Conservation (phyloP, 768 basidiomycete genomes). For the Tulasnella sp. region DNA sequence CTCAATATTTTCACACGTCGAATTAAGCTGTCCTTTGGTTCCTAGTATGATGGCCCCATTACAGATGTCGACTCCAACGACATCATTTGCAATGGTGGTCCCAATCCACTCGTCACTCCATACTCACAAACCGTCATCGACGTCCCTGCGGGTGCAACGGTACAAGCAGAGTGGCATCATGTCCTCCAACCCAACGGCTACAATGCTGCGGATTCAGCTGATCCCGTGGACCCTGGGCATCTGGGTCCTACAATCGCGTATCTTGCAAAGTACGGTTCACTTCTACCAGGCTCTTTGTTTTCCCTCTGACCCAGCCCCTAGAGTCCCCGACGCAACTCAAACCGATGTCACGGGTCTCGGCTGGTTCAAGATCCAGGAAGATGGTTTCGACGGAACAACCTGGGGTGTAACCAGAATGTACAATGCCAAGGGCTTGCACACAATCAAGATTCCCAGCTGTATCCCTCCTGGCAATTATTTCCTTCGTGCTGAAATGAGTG, state of each 20-base stretch:
- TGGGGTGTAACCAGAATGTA: slow-evolving; percentile 52
- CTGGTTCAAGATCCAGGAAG: slow-evolving; percentile 57
- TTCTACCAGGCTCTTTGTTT: background rate
- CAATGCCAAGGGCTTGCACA: slow-evolving; percentile 50
- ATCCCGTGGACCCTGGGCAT: slow-evolving; percentile 42
- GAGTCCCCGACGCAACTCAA: slow-evolving; percentile 48
- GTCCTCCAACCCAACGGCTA: slow-evolving; percentile 47
- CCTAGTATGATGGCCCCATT: slow-evolving; percentile 46
- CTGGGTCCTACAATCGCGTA: slow-evolving; percentile 54
- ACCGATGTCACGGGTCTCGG: slow-evolving; percentile 44
- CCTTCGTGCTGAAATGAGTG: slow-evolving; percentile 46
- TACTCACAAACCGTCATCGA: slow-evolving; percentile 43
- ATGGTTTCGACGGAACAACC: slow-evolving; percentile 28
- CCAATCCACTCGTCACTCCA: slow-evolving; percentile 46
- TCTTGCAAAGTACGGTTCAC: slow-evolving; percentile 41
- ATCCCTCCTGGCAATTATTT: slow-evolving; percentile 51
- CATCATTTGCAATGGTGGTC: slow-evolving; percentile 58
- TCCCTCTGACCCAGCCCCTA: background rate
- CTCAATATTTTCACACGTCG: background rate
- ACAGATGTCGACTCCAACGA: slow-evolving; percentile 55
- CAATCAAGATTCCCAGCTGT: slow-evolving; percentile 49
- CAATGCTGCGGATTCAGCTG: slow-evolving; percentile 43
- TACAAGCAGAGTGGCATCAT: slow-evolving; percentile 56
- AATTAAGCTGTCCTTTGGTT: slow-evolving; percentile 16
- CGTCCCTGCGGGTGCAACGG: slow-evolving; percentile 51